Evolutionary conservation across 1,139 yeast species (phyloP).

Genomic region (Zygosaccharomyces pseudobailii): DNA sequence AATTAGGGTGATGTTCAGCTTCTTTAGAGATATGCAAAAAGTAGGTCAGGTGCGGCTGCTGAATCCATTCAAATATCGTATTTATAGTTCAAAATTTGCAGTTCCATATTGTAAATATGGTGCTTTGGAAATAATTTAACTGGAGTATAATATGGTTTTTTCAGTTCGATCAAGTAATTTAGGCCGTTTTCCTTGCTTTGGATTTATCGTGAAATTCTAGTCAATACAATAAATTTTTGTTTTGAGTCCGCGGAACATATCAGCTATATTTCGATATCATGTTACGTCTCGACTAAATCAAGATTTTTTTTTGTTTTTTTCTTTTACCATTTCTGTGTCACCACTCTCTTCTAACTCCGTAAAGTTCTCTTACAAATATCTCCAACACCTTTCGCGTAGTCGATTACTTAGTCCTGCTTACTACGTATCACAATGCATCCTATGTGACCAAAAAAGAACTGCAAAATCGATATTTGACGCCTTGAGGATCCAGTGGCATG

Average conservation of each 20-base stretch:
- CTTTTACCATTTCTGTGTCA: not conserved
- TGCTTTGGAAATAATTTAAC: not conserved
- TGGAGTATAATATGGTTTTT: not conserved
- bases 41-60: not conserved
- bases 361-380: not conserved
- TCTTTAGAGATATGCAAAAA: not conserved
- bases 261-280: not conserved
- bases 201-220: not conserved
- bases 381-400: not conserved
- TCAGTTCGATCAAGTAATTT: not conserved
- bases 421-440: not conserved
- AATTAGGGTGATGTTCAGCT: not conserved
- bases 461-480: not conserved
- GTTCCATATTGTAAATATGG: not conserved
- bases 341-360: not conserved
- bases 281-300: not conserved
- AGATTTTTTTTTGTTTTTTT: not conserved
- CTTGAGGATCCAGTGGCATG: not conserved
- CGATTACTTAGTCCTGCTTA: not conserved
- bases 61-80: not conserved
- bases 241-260: not conserved
- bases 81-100: not conserved
- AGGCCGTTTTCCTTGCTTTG: not conserved
- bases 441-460: not conserved
- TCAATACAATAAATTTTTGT: not conserved